phyloP scores from a whole-genome alignment of 805 yeast species.

The Lipomyces kockii region DNA sequence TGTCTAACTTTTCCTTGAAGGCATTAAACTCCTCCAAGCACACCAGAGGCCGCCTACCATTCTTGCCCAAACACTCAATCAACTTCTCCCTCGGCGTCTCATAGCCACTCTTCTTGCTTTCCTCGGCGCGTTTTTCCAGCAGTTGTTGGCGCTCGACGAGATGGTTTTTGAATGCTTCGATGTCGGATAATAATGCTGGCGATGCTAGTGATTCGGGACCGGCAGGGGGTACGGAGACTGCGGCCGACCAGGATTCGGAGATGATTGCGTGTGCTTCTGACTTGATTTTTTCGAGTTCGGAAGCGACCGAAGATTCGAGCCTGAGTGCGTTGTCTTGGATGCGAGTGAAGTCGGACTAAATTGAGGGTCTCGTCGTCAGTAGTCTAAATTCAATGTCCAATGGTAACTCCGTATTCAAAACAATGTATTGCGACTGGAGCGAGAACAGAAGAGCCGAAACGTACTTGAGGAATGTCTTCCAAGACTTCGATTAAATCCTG shows the following conservation, averaged over 20 bases:
- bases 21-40: constrained; percentile 81
- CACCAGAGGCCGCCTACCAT: constrained; percentile 67
- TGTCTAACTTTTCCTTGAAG: constrained; percentile 62
- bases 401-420: not conserved
- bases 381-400: no score
- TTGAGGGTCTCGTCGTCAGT: constrained; percentile 1
- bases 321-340: constrained; percentile 43
- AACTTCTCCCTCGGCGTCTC: constrained; percentile 52
- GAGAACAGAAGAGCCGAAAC: not conserved
- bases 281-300: constrained; percentile 43
- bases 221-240: constrained; percentile 18
- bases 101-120: constrained; percentile 22
- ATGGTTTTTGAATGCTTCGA: constrained; percentile 28
- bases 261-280: constrained; percentile 42
- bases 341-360: constrained; percentile 47
- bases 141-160: constrained; percentile 36
- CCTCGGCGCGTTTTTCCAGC: constrained; percentile 50
- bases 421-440: not conserved
- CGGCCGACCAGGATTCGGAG: constrained; percentile 21
- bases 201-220: constrained; percentile 29
- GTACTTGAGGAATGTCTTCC: constrained; percentile 42
- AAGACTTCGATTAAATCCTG: constrained; percentile 43
- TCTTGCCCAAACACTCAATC: constrained; percentile 59
- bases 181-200: constrained; percentile 27
- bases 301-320: constrained; percentile 46